Evolutionary conservation across 139 green algal species (phyloP), one percentile per base, ranked within the genome.

Genomic region (Auxenochlorella pyrenoidosa): DNA sequence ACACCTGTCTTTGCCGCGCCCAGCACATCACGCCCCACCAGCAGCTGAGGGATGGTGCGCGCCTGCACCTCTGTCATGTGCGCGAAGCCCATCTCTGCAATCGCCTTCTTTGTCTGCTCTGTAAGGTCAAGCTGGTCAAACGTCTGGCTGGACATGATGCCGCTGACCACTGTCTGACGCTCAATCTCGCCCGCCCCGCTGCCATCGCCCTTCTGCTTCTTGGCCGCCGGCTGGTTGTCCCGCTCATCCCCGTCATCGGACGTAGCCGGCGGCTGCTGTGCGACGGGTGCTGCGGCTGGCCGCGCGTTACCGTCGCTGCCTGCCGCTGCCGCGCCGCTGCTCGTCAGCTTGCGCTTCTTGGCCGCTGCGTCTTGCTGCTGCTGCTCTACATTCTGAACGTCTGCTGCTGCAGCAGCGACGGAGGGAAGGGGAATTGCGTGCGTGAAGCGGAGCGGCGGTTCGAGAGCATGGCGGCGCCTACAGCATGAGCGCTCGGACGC

Each of bases 31-130:
- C 94, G 87, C 3, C 98, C 98, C 18, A 94, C 90, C 76, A 99
- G 92, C 70, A 99, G 92, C 24, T 94, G 95, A 0, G 97, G 97
- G 28, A 99, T 98, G 58, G 95, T 98, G 43, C 96, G 90, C 54
- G 98, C 97, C 91, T 99, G 98, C 47, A 99, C 96, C 92, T 98
- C 94, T 32, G 95, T 99, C 95, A 99, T 98, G 88, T 95, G 75
- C 38, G 88, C 86, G 85, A 97, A 98, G 16, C 91, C 92, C 93
- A 99, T 96, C 18, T 96, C 95, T 2, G 72, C 84, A 0, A 98
- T 91, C 47, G 88, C 95, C 88, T 94, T 92, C 8, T 73, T 72
- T 3, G 94, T 96, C 65, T 91, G 90, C 34, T 92, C 86, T 10
- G 89, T 94, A 26, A 99, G 86, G 38, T 96, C 91, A 75, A 99